Conservation (phyloP, 2,329 filamentous ascomycete genomes). For the Trichoderma semiorbis region DNA sequence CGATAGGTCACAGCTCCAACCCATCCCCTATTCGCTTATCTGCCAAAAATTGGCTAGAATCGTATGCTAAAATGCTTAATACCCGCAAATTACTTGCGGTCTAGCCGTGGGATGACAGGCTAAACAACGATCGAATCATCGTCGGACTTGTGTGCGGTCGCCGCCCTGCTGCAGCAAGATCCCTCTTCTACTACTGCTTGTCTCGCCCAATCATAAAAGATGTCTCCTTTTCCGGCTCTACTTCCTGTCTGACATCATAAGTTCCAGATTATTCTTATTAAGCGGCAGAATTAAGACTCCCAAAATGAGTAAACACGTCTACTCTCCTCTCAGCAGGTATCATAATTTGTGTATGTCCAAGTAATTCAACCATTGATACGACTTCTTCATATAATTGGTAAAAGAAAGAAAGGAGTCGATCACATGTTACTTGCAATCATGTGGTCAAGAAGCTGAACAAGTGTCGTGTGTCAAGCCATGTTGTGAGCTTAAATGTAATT, state of each 20-base stretch:
- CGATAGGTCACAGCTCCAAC: background rate
- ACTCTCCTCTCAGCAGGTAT: background rate
- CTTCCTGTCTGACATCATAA: rapidly evolving
- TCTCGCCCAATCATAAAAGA: no score
- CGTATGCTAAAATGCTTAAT: background rate
- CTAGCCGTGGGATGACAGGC: background rate
- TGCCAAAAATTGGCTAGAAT: background rate
- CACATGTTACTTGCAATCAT: background rate
- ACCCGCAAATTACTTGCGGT: background rate
- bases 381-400: background rate
- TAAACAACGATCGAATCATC: background rate
- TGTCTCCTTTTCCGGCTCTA: background rate
- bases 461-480: background rate
- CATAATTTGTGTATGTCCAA: background rate
- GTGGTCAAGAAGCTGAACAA: background rate
- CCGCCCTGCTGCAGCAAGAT: background rate
- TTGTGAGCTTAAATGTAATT: background rate
- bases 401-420: background rate
- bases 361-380: background rate
- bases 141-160: background rate
- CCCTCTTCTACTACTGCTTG: background rate
- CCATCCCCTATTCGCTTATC: background rate
- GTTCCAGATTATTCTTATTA: background rate
- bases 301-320: background rate
- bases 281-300: background rate